Base-by-base conservation (phyloP, 306 rosid genomes). In the Sindora glabra region DNA sequence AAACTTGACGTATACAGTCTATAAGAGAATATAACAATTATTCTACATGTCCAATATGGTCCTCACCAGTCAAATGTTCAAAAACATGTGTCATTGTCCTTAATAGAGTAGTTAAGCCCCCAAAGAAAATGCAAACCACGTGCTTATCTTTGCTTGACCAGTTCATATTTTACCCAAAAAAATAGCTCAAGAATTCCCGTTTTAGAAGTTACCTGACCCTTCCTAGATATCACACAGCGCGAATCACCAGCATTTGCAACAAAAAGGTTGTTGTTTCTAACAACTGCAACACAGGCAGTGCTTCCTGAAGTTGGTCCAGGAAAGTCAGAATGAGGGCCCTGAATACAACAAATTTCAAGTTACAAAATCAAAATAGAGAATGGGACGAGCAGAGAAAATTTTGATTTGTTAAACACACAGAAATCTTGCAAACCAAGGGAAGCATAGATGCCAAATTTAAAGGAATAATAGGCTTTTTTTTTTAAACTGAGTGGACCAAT, bases 221-320 rank as follows among this genome's bases (percentile, higher is more conserved):
- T 86, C 68, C 99, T 79, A 19, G 96, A 92, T 46, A 92, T 74
- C 65, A 92, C 99, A 77, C 96, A 89, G 5, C 96, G 96, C 16
- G 99, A 92, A 78, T 92, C 99, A 22, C 99, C 99, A 57, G 99
- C 96, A 84, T 92, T 92, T 48, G 95, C 99, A 63, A 92, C 94
- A 68, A 92, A 1, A 41, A 92, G 84, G 61, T 78, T 81, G 59
- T 78, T 86, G 80, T 84, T 80, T 84, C 90, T 74, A 48, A 89
- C 69, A 63, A 86, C 68, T 30, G 96, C 95, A 74, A 92, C 99
- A 71, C 99, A 92, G 49, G 99, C 95, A 6, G 99, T 92, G 86
- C 96, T 60, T 64, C 99, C 99, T 18, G 99, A 89, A 56, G 94
- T 89, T 65, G 99, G 99, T 55, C 99, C 99, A 55, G 77, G 40